phyloP scores from a whole-genome alignment of 2,329 filamentous ascomycete species.

The Aureobasidium namibiae region DNA sequence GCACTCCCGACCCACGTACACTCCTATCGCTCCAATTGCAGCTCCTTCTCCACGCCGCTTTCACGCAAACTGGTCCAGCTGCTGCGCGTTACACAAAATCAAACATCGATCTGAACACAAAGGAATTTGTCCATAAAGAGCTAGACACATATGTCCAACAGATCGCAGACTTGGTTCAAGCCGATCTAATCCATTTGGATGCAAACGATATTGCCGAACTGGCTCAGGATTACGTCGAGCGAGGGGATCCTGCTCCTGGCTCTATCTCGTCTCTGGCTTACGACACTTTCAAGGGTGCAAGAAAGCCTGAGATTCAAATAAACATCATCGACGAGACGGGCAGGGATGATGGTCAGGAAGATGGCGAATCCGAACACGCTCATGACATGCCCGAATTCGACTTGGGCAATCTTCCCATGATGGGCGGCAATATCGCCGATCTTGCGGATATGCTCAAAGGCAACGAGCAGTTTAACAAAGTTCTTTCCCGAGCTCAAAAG shows the following conservation, averaged over 20 bases:
- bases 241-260: constrained; percentile 38
- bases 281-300: constrained; percentile 40
- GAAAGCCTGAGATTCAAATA: background rate
- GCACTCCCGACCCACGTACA: constrained; percentile 24
- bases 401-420: background rate
- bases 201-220: constrained; percentile 63
- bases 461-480: background rate
- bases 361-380: background rate
- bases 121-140: constrained; percentile 41
- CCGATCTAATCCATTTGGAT: constrained; percentile 61
- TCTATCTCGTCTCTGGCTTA: constrained; percentile 41
- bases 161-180: constrained; percentile 52
- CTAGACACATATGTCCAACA: constrained; percentile 56
- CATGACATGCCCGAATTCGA: background rate
- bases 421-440: background rate
- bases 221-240: constrained; percentile 61
- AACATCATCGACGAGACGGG: background rate
- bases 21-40: constrained; percentile 35
- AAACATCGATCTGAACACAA: constrained; percentile 52
- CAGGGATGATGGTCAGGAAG: background rate
- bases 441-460: background rate
- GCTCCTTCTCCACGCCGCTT: constrained; percentile 13
- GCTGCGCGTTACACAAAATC: constrained; percentile 34
- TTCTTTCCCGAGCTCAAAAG: background rate
- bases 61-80: constrained; percentile 7